These are phyloP conservation scores for Solanum etuberosum DNA, from an alignment of 257 asterid genomes.

Conservation along the genomic window DNA sequence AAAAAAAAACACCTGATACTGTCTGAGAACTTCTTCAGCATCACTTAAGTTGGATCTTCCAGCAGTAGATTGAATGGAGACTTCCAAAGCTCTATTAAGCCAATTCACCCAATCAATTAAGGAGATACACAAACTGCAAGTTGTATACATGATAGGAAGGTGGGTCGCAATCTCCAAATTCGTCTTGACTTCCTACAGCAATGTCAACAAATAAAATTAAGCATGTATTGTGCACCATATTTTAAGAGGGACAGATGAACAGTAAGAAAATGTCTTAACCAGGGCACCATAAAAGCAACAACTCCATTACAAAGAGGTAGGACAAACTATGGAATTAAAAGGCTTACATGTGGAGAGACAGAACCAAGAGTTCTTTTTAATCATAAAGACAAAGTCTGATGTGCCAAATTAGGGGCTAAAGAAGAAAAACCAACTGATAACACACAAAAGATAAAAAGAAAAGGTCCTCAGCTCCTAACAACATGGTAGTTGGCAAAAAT, in stretches of 20 bases:
- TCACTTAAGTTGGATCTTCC: conserved; percentile 30
- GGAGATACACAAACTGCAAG: conserved; percentile 33
- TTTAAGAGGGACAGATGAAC: neutral
- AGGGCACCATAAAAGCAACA: neutral
- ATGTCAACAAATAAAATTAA: neutral
- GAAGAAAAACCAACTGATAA: neutral
- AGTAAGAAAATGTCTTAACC: neutral
- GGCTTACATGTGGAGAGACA: neutral
- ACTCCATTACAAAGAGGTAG: neutral
- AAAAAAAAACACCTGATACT: conserved; percentile 47
- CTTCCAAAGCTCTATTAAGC: conserved; percentile 62
- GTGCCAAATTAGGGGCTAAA: neutral
- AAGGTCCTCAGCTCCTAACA: neutral
- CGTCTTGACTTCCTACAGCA: conserved; percentile 56
- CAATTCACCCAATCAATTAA: conserved; percentile 51
- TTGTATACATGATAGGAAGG: conserved; percentile 36
- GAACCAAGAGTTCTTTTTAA: neutral
- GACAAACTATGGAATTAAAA: neutral
- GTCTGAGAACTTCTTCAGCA: conserved; percentile 49
- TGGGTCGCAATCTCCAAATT: conserved; percentile 40
- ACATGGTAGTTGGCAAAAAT: neutral
- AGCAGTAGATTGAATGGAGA: conserved; percentile 32
- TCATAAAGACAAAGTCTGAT: neutral
- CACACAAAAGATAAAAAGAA: neutral
- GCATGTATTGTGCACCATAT: neutral